Base-by-base conservation (phyloP, 129 eudicot species). In the Pittosporum tobira region DNA sequence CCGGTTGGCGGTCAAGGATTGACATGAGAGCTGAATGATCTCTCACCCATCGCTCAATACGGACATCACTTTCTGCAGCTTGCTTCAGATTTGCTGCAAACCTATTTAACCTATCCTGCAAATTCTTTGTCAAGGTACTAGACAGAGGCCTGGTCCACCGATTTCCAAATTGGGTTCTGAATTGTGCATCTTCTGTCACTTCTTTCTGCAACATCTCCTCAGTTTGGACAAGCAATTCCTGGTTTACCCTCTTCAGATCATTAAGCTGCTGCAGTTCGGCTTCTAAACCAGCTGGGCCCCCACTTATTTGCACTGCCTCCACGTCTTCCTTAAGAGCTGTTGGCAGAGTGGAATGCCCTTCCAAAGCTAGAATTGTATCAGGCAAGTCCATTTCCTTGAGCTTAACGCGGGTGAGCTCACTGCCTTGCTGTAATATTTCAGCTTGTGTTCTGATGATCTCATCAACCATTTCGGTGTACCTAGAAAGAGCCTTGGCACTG, bases 81-180 rank as follows among this genome's bases (percentile, higher is more conserved):
- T 87, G 96, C 75, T 93, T 93, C 61, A 93, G 51, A 78, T 93
- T 87, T 57, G 71, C 94, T n/a, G 99, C 94, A 81, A 93, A 87
- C 68, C 93, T 81, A 61, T 93, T 93, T 54, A 93, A 74, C 65
- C 99, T 87, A 60, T 93, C 99, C 71, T 71, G 96, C 62, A 87
- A 74, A 68, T 84, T 87, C 67, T 93, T 93, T 15, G 94, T 93
- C 37, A 93, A 75, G 37, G 99, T 93, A 75, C 77, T 79, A 24
- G 96, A 93, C 53, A 87, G 99, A 38, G 94, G 94, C 68, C 99
- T 81, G 28, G 99, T 93, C 99, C 99, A 93, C 56, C 99, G 85
- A 22, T 84, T 79, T 57, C 99, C 99, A 71, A 87, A 91, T 57
- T 91, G 99, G 49, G 67, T 87, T 79, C 99, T 91, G 70, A 91